Conservation (phyloP, 495 filamentous ascomycete species). For the Podospora australis region DNA sequence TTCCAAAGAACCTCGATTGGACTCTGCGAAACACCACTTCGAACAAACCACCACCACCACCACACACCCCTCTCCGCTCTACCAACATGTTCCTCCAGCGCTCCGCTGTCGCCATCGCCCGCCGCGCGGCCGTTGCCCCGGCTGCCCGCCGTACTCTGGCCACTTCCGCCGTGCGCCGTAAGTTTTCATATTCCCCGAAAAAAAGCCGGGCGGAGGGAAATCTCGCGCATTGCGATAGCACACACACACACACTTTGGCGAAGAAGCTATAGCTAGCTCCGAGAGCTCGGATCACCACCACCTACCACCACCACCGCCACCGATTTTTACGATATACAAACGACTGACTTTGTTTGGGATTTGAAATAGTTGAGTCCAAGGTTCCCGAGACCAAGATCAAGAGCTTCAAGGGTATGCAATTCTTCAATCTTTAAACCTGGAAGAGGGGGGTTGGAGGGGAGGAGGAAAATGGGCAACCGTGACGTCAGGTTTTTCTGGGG, state of each 20-base stretch:
- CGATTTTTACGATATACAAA: neutral
- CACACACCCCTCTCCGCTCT: constrained; percentile 3
- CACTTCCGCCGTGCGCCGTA: constrained; percentile 54
- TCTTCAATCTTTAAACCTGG: neutral
- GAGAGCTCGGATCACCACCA: no score
- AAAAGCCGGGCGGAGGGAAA: constrained; percentile 11
- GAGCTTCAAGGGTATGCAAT: constrained; percentile 26
- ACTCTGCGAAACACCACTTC: constrained; percentile 11
- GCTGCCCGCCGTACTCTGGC: constrained; percentile 53
- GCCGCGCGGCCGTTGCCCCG: constrained; percentile 60
- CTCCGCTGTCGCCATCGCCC: constrained; percentile 63
- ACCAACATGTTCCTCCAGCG: constrained; percentile 76
- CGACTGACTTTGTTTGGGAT: neutral
- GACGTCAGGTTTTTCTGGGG: neutral
- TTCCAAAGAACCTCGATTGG: constrained; percentile 11
- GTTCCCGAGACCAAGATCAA: constrained; percentile 25
- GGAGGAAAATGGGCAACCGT: neutral
- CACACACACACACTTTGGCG: neutral
- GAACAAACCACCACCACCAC: constrained; percentile 14
- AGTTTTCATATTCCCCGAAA: constrained; percentile 27
- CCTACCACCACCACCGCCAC: neutral
- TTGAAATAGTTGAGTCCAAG: constrained; percentile 16
- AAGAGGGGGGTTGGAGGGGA: neutral
- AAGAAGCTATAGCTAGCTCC: no score
- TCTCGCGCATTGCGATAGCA: constrained; percentile 12